A percentile compares a stretch with the other conserved stretches of the same genome.
Conservation (phyloP, 129 eudicot genomes). For the Flaveria sonorensis region DNA sequence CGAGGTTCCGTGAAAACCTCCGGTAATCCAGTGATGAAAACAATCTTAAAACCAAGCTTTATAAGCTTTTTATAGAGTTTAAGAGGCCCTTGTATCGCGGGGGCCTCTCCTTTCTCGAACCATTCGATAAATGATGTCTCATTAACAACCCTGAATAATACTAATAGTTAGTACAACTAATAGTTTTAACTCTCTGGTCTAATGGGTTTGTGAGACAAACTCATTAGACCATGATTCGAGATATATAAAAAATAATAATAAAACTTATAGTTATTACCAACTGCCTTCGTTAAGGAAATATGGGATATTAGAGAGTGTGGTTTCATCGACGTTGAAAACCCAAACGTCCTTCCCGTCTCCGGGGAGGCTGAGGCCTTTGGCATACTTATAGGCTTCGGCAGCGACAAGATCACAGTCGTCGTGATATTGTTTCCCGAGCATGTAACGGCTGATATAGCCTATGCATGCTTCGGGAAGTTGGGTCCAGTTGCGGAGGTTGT, state of each 20-base stretch:
- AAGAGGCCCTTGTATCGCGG: constrained; percentile 39
- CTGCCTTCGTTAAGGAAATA: constrained; percentile 40
- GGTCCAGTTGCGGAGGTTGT: constrained; percentile 38
- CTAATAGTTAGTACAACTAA: too few relatives aligned
- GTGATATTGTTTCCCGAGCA: constrained; percentile 49
- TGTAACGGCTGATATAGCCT: constrained; percentile 45
- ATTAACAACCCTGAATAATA: constrained; percentile 36
- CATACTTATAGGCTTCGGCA: constrained; percentile 33
- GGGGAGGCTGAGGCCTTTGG: constrained; percentile 27
- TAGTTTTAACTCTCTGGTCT: too few relatives aligned
- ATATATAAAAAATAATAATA: too few relatives aligned
- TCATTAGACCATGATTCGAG: too few relatives aligned
- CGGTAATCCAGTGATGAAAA: constrained; percentile 37
- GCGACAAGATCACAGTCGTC: constrained; percentile 32
- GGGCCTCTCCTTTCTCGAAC: too few relatives aligned
- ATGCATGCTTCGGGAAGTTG: constrained; percentile 35
- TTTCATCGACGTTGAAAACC: constrained; percentile 67
- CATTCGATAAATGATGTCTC: constrained; percentile 19
- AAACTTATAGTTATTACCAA: not conserved
- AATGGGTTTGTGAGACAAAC: too few relatives aligned
- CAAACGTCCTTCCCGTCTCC: constrained; percentile 54
- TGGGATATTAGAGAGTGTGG: constrained; percentile 54
- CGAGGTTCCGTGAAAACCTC: constrained; percentile 18
- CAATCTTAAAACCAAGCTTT: constrained; percentile 39
- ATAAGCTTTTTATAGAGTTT: constrained; percentile 37